Conservation (phyloP, 805 yeast genomes). For the Nakazawaea sp. region DNA sequence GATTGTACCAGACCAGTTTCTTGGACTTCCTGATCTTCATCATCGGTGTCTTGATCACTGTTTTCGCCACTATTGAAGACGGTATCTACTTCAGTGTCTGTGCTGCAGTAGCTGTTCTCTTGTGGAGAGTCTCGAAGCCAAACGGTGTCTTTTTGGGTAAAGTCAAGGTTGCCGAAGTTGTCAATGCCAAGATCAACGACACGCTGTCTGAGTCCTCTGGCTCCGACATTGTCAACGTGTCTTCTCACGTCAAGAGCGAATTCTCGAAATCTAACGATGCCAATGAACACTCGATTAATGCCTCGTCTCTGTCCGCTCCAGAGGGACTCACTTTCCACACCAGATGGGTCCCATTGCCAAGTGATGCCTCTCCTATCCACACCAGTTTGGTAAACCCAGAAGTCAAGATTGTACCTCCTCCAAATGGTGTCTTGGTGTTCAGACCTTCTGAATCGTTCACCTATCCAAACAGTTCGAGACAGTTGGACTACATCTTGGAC, state of each 20-base stretch:
- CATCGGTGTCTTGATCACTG: slow-evolving; percentile 65
- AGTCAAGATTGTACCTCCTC: slow-evolving; percentile 65
- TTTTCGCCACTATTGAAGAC: slow-evolving; percentile 73
- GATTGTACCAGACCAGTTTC: slow-evolving; percentile 68
- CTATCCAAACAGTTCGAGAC: slow-evolving; percentile 74
- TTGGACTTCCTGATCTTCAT: slow-evolving; percentile 68
- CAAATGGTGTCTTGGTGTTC: slow-evolving; percentile 85
- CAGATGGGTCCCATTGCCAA: slow-evolving; percentile 64
- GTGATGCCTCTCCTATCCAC: slow-evolving; percentile 21
- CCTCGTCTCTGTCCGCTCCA: neutral
- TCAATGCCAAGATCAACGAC: slow-evolving; percentile 50
- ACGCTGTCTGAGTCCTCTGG: slow-evolving; percentile 9
- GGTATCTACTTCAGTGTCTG: slow-evolving; percentile 90
- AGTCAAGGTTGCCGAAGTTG: slow-evolving; percentile 63
- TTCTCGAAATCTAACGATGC: neutral
- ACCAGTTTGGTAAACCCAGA: slow-evolving; percentile 42
- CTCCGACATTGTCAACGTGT: neutral
- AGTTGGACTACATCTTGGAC: slow-evolving; percentile 61
- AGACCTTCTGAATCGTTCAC: slow-evolving; percentile 76
- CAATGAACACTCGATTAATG: neutral
- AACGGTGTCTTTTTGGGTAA: slow-evolving; percentile 78
- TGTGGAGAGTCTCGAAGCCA: slow-evolving; percentile 75
- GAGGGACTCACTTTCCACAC: slow-evolving; percentile 36
- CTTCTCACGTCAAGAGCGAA: neutral
- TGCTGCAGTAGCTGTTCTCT: slow-evolving; percentile 69